Base-by-base conservation (phyloP, 2,329 filamentous ascomycete genomes). In the Clonostachys chloroleuca region DNA sequence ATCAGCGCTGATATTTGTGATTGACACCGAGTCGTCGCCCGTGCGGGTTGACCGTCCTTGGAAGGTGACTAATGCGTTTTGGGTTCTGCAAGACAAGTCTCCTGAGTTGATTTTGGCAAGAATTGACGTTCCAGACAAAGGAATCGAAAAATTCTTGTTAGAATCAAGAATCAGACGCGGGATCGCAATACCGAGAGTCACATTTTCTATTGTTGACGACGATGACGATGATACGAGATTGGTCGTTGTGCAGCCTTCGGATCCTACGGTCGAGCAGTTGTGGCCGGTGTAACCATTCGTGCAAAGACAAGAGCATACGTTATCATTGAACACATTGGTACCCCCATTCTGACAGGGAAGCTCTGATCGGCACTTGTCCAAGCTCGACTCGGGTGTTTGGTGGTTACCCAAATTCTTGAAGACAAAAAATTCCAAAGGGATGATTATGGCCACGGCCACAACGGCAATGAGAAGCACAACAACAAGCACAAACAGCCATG, bases 11-110 rank as follows among this genome's bases (percentile, higher is more conserved):
- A 40, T 40, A 30, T 30, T 30, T 30, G 24, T 30, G 17, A 39
- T 18, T n/a, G 17, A n/a, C 14, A 39, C 36, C 14, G 36, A n/a
- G 17, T 39, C 34, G 13, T 44, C 24, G 16, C 64, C 63, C 13
- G 59, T 53, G 33, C 72, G 65, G 5, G 65, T 60, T 3, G 70
- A 65, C 47, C 65, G 65, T 5, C 84, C 86, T 55, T 88, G 80
- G 63, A 96, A 95, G 0, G 88, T 90, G 14, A 97, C 86, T 5
- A 99, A 75, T 0, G 90, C 86, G 58, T 97, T 97, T 63, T 96
- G 87, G 0, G 85, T 82, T 9, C 82, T 81, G 65, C 94, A 99
- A 47, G 87, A 91, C 14, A 96, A 72, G 53, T 86, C 86, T 34
- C 79, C 80, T 6, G 77, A 69, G 58, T 87, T 92, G 64, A 97